A percentile compares a stretch with the other conserved stretches of the same genome.
phyloP scores from a whole-genome alignment of 2,329 filamentous ascomycete species.

The Mariannaea sp. region DNA sequence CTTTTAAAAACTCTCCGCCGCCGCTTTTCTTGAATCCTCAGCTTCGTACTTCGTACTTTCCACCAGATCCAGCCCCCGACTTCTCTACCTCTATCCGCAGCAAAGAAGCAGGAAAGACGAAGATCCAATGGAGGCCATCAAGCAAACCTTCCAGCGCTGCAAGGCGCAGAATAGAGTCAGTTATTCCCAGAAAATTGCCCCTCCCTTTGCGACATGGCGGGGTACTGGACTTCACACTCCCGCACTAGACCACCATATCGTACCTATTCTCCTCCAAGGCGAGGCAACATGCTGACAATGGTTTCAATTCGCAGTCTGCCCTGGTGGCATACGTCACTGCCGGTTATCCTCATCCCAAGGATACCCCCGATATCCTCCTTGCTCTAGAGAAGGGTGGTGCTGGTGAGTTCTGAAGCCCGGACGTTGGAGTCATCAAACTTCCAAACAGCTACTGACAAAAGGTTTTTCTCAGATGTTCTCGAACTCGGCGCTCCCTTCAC shows the following conservation, averaged over 20 bases:
- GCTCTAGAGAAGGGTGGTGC: constrained; percentile 92
- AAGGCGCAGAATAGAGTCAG: constrained; percentile 63
- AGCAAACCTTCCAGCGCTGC: constrained; percentile 63
- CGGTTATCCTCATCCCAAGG: constrained; percentile 82
- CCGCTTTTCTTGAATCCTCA: constrained; percentile 2
- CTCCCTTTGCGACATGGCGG: constrained; percentile 33
- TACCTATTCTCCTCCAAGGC: too few relatives aligned
- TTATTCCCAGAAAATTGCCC: constrained; percentile 33
- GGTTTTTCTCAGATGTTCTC: constrained; percentile 70
- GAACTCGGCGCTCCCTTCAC: constrained; percentile 97
- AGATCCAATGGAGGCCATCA: constrained; percentile 59
- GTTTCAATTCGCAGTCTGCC: constrained; percentile 62
- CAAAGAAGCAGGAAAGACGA: constrained; percentile 7
- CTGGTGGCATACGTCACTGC: constrained; percentile 97
- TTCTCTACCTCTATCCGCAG: background rate
- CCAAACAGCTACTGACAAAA: background rate
- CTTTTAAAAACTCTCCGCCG: constrained; percentile 10
- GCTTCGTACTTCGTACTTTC: too few relatives aligned
- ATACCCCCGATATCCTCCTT: constrained; percentile 82
- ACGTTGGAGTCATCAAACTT: background rate
- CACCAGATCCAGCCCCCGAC: background rate
- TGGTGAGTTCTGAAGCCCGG: constrained; percentile 57
- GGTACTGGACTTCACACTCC: constrained; percentile 23
- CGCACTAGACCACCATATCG: too few relatives aligned
- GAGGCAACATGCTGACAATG: constrained; percentile 28